These are phyloP conservation scores for Botrytis fragariae DNA, from an alignment of 2,329 filamentous ascomycete genomes.

Conservation along the genomic window DNA sequence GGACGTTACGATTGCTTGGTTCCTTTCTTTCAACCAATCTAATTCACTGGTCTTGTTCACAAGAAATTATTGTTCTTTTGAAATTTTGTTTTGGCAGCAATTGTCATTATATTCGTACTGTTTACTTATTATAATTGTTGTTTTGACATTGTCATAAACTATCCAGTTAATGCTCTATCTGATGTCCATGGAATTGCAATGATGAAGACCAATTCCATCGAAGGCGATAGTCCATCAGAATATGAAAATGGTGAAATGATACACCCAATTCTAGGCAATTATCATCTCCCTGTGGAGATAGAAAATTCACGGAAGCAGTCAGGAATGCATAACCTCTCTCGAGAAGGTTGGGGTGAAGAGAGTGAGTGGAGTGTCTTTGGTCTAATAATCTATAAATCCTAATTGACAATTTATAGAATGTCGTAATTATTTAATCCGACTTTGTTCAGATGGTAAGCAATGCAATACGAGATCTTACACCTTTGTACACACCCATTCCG, in stretches of 20 bases:
- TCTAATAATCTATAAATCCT: not conserved
- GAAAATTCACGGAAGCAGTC: conserved; percentile 20
- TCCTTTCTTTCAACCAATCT: not conserved
- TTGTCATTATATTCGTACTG: not conserved
- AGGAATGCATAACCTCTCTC: conserved; percentile 23
- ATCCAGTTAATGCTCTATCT: no score
- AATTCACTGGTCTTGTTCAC: not conserved
- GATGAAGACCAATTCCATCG: not conserved
- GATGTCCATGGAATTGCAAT: not conserved
- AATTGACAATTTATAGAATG: conserved; percentile 41
- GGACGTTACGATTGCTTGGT: not conserved
- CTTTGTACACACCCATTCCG: no score
- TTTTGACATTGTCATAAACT: not conserved
- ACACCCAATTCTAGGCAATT: conserved; percentile 19
- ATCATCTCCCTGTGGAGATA: conserved; percentile 20
- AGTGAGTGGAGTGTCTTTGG: conserved; percentile 17
- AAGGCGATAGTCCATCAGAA: not conserved
- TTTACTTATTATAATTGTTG: not conserved
- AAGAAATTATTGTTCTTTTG: not conserved
- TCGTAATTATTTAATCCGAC: conserved; percentile 46
- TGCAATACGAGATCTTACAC: not conserved
- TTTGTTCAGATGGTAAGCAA: conserved; percentile 35
- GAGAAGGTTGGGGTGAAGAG: conserved; percentile 27
- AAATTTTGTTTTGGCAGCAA: not conserved
- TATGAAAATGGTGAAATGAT: not conserved